Evolutionary conservation across 371 early-diverging fungal species (phyloP).

Genomic region (Actinomortierella wolfii): DNA sequence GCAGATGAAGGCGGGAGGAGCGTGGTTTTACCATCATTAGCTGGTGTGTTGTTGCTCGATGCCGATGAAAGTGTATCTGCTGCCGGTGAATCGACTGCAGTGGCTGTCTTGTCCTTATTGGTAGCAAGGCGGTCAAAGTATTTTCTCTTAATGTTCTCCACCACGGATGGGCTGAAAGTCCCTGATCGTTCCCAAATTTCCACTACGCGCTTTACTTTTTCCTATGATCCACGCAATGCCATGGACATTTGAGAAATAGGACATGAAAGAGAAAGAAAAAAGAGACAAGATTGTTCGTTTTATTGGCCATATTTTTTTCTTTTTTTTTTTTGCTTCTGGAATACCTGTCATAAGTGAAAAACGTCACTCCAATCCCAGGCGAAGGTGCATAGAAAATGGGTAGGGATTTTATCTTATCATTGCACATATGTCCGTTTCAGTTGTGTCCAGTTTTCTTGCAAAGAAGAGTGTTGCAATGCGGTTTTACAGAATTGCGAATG

Average conservation of each 20-base stretch:
- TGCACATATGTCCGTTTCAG: no score
- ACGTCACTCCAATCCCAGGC: no score
- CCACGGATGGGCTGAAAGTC: slow-evolving; percentile 49
- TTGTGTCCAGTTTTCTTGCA: no score
- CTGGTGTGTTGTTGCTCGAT: no score
- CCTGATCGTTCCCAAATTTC: slow-evolving; percentile 58
- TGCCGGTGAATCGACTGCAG: slow-evolving; percentile 5
- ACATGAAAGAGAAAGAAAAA: slow-evolving; percentile 1
- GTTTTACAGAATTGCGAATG: no score
- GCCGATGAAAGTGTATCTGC: no score
- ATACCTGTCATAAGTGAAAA: no score
- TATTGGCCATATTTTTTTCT: neutral
- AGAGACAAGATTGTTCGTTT: neutral
- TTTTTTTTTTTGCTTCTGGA: neutral
- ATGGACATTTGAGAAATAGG: neutral
- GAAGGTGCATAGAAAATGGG: no score
- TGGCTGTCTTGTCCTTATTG: slow-evolving; percentile 2
- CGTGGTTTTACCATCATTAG: no score
- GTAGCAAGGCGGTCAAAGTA: slow-evolving; percentile 38
- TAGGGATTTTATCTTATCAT: no score
- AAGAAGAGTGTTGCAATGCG: no score
- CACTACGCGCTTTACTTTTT: slow-evolving; percentile 65
- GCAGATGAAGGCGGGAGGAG: no score
- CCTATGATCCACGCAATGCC: slow-evolving; percentile 41
- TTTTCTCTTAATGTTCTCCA: slow-evolving; percentile 45